A percentile compares a stretch with the other conserved stretches of the same genome.
phyloP scores from a whole-genome alignment of 108 stramenopile genomes.

The Pseudonitzschia delicatissima region DNA sequence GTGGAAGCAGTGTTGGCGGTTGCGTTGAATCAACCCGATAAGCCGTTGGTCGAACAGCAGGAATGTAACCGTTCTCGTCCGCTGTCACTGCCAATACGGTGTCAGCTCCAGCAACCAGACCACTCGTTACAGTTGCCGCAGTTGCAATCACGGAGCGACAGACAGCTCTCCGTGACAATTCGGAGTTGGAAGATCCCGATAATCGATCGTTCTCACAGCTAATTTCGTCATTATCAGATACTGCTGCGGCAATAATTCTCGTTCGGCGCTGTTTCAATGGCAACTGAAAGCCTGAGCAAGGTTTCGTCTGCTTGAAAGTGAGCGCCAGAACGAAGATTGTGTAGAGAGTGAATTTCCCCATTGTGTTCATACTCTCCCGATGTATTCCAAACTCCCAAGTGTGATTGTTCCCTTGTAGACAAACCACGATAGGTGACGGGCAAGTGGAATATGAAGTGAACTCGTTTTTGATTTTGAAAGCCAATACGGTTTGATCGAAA shows the following conservation, averaged over 20 bases:
- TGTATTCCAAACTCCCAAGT: too few relatives aligned
- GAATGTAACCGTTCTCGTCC: constrained; percentile 28
- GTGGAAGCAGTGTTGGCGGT: constrained; percentile 72
- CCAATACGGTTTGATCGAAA: too few relatives aligned
- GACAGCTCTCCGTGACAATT: background rate
- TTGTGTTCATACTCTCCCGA: too few relatives aligned
- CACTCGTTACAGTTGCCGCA: background rate
- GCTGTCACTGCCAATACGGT: background rate
- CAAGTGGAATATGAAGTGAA: too few relatives aligned
- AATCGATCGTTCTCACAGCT: background rate
- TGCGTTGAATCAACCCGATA: constrained; percentile 82
- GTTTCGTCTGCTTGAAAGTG: background rate
- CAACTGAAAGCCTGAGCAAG: constrained; percentile 3
- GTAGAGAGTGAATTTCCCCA: background rate
- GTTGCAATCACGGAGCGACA: constrained; percentile 8
- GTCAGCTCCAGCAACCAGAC: background rate
- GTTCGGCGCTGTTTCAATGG: background rate
- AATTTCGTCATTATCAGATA: background rate
- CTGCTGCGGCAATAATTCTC: background rate
- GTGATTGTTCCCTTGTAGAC: too few relatives aligned
- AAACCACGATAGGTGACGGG: too few relatives aligned
- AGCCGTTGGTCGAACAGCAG: constrained; percentile 62
- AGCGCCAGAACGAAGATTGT: background rate
- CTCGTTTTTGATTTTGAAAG: too few relatives aligned
- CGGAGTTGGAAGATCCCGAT: background rate